phyloP scores from a whole-genome alignment of 192 early-diverging fungal genomes.

The Mortierella claussenii region DNA sequence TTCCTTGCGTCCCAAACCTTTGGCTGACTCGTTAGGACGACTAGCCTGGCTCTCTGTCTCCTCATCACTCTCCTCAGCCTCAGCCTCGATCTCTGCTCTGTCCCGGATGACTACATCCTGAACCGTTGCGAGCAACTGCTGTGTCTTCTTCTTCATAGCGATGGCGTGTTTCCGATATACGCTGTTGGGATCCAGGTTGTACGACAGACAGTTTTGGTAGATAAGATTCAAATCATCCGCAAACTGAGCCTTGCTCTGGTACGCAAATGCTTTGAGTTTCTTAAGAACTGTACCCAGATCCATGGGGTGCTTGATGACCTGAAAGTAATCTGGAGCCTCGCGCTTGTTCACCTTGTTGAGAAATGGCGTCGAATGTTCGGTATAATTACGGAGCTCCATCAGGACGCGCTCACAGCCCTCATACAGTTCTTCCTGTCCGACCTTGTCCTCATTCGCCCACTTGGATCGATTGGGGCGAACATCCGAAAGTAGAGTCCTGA shows the following conservation, averaged over 20 bases:
- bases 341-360: conserved; percentile 86
- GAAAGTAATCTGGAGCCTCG: conserved; percentile 90
- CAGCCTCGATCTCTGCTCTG: conserved; percentile 59
- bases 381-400: conserved; percentile 82
- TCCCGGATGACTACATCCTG: conserved; percentile 86
- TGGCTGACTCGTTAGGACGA: conserved; percentile 52
- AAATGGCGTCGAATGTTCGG: conserved; percentile 86
- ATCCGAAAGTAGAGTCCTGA: conserved; percentile 80
- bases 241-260: conserved; percentile 91
- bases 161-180: conserved; percentile 87
- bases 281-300: conserved; percentile 92
- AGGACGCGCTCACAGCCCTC: conserved; percentile 88
- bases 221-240: conserved; percentile 88
- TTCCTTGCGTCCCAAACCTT: conserved; percentile 46
- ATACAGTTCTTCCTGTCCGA: conserved; percentile 94
- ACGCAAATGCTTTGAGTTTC: conserved; percentile 83
- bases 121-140: conserved; percentile 78
- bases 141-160: conserved; percentile 82
- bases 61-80: conserved; percentile 69
- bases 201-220: conserved; percentile 91
- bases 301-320: conserved; percentile 95
- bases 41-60: conserved; percentile 52
- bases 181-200: conserved; percentile 86
- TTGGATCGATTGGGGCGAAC: conserved; percentile 85
- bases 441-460: conserved; percentile 88